These are phyloP conservation scores for Alternaria atra DNA, from an alignment of 2,329 filamentous ascomycete species.

Conservation along the genomic window DNA sequence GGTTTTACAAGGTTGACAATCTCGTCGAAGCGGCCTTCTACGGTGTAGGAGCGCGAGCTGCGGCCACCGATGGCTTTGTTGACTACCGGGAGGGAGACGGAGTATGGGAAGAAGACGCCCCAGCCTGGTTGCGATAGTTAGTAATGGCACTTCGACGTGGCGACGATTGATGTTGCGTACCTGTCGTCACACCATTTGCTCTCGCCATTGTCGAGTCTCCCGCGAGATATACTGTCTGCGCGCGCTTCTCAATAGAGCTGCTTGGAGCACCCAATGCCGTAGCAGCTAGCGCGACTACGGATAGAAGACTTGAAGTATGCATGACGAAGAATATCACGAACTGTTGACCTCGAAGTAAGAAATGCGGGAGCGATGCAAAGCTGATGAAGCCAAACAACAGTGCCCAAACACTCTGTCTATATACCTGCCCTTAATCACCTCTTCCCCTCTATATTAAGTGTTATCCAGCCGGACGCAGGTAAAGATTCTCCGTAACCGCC, in stretches of 20 bases:
- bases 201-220: conserved; percentile 71
- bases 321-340: not conserved
- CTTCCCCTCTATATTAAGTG: not conserved
- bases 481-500: not conserved
- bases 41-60: conserved; percentile 71
- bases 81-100: conserved; percentile 60
- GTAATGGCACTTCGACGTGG: not conserved
- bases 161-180: conserved; percentile 26
- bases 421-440: not conserved
- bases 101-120: conserved; percentile 68
- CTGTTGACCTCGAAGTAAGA: not conserved
- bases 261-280: conserved; percentile 36
- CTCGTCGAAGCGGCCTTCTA: conserved; percentile 70
- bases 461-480: not conserved
- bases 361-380: not conserved
- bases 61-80: conserved; percentile 74
- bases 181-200: conserved; percentile 56
- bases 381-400: not conserved
- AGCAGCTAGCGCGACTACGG: conserved; percentile 30
- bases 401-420: not conserved
- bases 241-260: conserved; percentile 35
- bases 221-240: conserved; percentile 62
- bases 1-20: conserved; percentile 63
- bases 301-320: conserved; percentile 26
- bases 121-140: conserved; percentile 59